Conservation (phyloP, 2,329 filamentous ascomycete species). For the Exophiala calicioides region DNA sequence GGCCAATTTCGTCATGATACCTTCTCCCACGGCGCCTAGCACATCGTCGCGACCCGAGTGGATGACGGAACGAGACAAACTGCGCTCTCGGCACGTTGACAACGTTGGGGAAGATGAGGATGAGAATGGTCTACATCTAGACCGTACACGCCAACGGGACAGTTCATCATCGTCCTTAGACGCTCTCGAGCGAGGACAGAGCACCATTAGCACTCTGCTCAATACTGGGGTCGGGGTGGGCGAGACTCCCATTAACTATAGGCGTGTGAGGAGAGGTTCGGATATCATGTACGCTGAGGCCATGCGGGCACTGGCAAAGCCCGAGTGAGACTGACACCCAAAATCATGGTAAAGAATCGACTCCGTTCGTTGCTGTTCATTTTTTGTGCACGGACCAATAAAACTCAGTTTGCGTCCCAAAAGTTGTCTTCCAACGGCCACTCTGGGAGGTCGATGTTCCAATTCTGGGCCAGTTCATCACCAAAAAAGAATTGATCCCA, state of each 20-base stretch:
- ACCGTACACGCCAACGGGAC: too few relatives aligned
- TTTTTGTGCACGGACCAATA: neutral
- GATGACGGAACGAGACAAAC: constrained; percentile 13
- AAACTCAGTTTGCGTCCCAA: constrained; percentile 3
- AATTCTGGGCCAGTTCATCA: constrained; percentile 24
- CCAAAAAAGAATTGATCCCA: constrained; percentile 30
- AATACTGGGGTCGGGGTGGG: constrained; percentile 2
- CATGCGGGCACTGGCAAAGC: constrained; percentile 8
- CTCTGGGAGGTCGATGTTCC: constrained; percentile 19
- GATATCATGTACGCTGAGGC: constrained; percentile 17
- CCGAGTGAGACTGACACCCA: neutral
- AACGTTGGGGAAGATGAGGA: neutral
- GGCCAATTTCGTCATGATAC: neutral
- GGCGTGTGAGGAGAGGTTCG: constrained; percentile 8
- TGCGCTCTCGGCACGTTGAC: constrained; percentile 3
- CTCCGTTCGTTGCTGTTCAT: too few relatives aligned
- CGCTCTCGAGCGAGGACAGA: neutral
- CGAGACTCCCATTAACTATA: constrained; percentile 2
- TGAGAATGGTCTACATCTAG: neutral
- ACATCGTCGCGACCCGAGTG: constrained; percentile 10
- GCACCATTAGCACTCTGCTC: constrained; percentile 4
- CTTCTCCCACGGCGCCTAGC: neutral
- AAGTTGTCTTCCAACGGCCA: constrained; percentile 8
- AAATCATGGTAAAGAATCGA: too few relatives aligned
- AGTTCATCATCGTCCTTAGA: neutral